Evolutionary conservation across 2,329 filamentous ascomycete genomes (phyloP).

Genomic region (Fusarium sp.): DNA sequence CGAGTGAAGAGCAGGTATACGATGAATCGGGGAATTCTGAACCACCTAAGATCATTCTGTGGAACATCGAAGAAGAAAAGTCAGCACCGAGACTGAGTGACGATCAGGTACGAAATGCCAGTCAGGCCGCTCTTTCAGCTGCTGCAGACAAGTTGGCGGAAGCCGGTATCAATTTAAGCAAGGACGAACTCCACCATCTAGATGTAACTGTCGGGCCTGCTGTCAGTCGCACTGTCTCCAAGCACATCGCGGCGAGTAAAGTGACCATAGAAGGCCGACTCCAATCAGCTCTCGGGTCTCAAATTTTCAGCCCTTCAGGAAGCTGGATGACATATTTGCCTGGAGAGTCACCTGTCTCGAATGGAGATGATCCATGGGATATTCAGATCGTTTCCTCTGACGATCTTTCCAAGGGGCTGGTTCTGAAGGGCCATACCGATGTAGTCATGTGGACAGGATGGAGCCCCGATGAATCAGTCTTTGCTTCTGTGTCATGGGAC

Average conservation of each 20-base stretch:
- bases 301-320: conserved; percentile 11
- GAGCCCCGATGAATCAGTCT: conserved; percentile 12
- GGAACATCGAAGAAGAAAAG: conserved; percentile 8
- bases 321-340: conserved; percentile 5
- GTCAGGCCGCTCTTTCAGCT: background rate
- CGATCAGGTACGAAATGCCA: background rate
- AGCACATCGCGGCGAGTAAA: background rate
- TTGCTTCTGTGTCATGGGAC: conserved; percentile 27
- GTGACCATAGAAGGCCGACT: conserved; percentile 3
- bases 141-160: background rate
- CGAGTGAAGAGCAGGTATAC: background rate
- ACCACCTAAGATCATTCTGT: conserved; percentile 9
- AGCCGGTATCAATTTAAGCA: background rate
- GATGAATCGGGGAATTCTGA: background rate
- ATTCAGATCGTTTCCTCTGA: background rate
- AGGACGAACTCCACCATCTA: background rate
- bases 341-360: background rate
- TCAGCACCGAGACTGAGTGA: background rate
- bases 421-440: conserved; percentile 10
- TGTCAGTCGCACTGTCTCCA: background rate
- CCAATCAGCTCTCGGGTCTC: background rate
- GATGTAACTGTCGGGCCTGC: background rate
- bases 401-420: background rate
- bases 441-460: conserved; percentile 22
- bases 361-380: background rate